Evolutionary conservation across 495 filamentous ascomycete genomes (phyloP), one percentile per base, ranked within the genome.

Genomic region (Pseudevernia furfuracea): DNA sequence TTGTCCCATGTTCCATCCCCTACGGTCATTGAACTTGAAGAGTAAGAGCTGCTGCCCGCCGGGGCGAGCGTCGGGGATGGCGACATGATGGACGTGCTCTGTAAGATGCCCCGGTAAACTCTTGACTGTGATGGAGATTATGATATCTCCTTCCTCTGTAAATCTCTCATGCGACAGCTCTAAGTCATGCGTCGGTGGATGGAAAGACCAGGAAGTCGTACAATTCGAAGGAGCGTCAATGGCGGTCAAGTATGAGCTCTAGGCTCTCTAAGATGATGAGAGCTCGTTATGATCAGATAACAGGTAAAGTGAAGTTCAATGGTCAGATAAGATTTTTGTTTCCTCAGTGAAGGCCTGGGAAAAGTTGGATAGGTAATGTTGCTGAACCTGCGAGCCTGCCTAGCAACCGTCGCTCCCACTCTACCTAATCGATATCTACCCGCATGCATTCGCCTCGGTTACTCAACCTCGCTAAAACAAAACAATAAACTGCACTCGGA

Each of bases 1-100:
- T 83, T 82, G 69, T 96, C 90, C 92, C 92, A 96, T 37, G 92
- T 96, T 37, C 92, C 92, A 78, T 96, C 92, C 64, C 92, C 92
- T 23, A 96, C 92, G 67, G 82, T 84, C 75, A 96, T 79, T 49
- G 89, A 93, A 74, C 90, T 82, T 53, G 91, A 96, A 56, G 82
- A 76, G 78, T 96, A 96, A 28, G 84, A 85, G 74, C 87, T 89
- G 80, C 87, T 89, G 72, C 92, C 92, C 28, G 92, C 79, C 64
- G 89, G 84, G 63, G 91, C 85, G 62, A 94, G 80, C 19, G 69
- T 78, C 17, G 78, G 75, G 68, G 78, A 74, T 23, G 75, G 68
- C 66, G 75, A 71, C 80, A 82, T 82, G n/a, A 9, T 36, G 23
- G 11, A 41, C 32, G 23, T 48, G 11, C 11, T 1, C 30, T 15